A percentile compares a stretch with the other conserved stretches of the same genome.
phyloP scores from a whole-genome alignment of 2,329 filamentous ascomycete species.

The Microthyrium microscopicum region DNA sequence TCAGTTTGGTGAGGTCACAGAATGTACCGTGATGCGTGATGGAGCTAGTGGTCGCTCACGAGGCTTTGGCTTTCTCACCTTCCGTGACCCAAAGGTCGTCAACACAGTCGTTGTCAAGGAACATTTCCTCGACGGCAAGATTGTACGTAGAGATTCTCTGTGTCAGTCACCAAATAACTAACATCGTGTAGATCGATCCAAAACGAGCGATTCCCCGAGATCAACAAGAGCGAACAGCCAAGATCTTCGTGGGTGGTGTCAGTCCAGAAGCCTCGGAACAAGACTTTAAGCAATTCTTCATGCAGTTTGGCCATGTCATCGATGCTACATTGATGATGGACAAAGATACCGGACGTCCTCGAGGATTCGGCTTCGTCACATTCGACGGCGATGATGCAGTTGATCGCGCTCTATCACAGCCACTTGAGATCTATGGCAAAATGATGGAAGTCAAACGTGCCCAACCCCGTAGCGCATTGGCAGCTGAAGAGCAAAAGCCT shows the following conservation, averaged over 20 bases:
- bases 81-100: conserved; percentile 93
- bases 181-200: conserved; percentile 62
- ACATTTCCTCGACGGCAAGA: conserved; percentile 94
- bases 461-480: conserved; percentile 83
- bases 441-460: conserved; percentile 97
- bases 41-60: conserved; percentile 82
- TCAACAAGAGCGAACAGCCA: conserved; percentile 94
- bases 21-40: conserved; percentile 99
- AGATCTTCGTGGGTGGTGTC: conserved; percentile 96
- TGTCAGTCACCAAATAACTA: conserved; percentile 10
- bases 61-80: conserved; percentile 94
- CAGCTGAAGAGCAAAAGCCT: conserved; percentile 53
- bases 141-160: conserved; percentile 44
- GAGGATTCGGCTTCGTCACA: conserved; percentile 95
- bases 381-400: conserved; percentile 94
- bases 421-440: conserved; percentile 86
- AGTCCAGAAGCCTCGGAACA: conserved; percentile 93
- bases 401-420: conserved; percentile 69
- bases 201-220: conserved; percentile 95
- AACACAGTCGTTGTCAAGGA: conserved; percentile 99
- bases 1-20: conserved; percentile 89
- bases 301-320: conserved; percentile 86
- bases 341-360: conserved; percentile 92
- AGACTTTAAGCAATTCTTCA: conserved; percentile 93
- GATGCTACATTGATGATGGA: conserved; percentile 99